Percentiles rank a stretch among this genome's conserved stretches.
Evolutionary conservation across 768 basidiomycete genomes (phyloP).

Genomic region (Lactifluus pinguis): DNA sequence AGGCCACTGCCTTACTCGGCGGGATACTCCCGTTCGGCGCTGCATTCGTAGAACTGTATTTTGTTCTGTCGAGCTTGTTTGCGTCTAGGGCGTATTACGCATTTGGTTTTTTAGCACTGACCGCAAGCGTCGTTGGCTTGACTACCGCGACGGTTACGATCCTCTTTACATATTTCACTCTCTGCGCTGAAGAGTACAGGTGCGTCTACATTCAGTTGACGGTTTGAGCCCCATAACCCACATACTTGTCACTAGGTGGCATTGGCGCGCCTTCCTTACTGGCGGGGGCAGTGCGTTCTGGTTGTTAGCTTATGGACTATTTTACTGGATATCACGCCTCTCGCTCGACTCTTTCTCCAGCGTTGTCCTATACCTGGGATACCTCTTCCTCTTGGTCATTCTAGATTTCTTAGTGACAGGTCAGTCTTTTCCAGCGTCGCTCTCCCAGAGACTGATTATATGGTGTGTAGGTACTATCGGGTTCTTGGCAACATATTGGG

Average conservation of each 20-base stretch:
- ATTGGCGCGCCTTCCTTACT: slow-evolving; percentile 89
- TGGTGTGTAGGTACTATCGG: slow-evolving; percentile 71
- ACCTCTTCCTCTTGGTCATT: slow-evolving; percentile 74
- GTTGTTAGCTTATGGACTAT: slow-evolving; percentile 81
- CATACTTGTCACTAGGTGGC: slow-evolving; percentile 55
- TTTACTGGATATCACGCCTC: slow-evolving; percentile 84
- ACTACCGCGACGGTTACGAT: slow-evolving; percentile 91
- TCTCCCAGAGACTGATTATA: not conserved
- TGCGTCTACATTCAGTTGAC: slow-evolving; percentile 25
- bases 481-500: slow-evolving; percentile 87
- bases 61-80: slow-evolving; percentile 84
- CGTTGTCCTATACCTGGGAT: slow-evolving; percentile 81
- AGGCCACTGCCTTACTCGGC: slow-evolving; percentile 69
- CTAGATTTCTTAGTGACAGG: slow-evolving; percentile 86
- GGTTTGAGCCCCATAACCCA: slow-evolving; percentile 2
- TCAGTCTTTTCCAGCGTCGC: slow-evolving; percentile 26
- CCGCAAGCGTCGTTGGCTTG: slow-evolving; percentile 70
- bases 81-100: slow-evolving; percentile 92
- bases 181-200: slow-evolving; percentile 95
- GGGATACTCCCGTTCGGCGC: slow-evolving; percentile 93
- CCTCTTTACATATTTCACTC: slow-evolving; percentile 79
- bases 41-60: slow-evolving; percentile 92
- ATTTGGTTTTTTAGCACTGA: slow-evolving; percentile 89
- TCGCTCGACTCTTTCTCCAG: slow-evolving; percentile 76
- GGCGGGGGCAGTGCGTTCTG: slow-evolving; percentile 92